A percentile compares a stretch with the other conserved stretches of the same genome.
phyloP scores from a whole-genome alignment of 768 basidiomycete genomes.

The Leucocoprinus leucothites region DNA sequence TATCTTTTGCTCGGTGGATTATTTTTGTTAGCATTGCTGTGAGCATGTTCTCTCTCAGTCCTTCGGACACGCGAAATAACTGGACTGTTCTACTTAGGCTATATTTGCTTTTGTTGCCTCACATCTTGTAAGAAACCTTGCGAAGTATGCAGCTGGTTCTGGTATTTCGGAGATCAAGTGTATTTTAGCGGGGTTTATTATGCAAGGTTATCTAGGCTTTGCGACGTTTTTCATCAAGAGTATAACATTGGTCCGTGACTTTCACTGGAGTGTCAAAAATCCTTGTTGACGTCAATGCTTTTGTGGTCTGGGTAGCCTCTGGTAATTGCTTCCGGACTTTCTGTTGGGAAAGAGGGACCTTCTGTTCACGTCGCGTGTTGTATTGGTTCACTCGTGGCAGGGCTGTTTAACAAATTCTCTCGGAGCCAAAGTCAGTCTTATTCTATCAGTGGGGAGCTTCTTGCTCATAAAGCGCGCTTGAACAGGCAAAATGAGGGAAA shows the following conservation, averaged over 20 bases:
- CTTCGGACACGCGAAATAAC: background rate
- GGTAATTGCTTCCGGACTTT: constrained; percentile 94
- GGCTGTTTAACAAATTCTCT: constrained; percentile 76
- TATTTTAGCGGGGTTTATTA: constrained; percentile 94
- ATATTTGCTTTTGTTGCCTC: constrained; percentile 84
- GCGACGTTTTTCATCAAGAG: constrained; percentile 94
- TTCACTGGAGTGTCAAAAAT: background rate
- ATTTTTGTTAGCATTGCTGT: constrained; percentile 91
- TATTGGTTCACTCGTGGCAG: constrained; percentile 87
- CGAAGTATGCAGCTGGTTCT: constrained; percentile 95
- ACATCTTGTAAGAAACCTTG: constrained; percentile 83
- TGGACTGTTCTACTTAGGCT: constrained; percentile 40
- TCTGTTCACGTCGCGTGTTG: constrained; percentile 97
- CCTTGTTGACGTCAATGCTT: background rate
- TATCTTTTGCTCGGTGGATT: constrained; percentile 70
- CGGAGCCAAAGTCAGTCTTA: constrained; percentile 75
- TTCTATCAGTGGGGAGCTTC: background rate
- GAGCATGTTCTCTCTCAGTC: constrained; percentile 26
- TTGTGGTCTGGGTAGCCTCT: constrained; percentile 78
- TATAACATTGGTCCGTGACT: constrained; percentile 69
- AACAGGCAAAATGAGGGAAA: constrained; percentile 80
- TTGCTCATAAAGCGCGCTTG: constrained; percentile 15
- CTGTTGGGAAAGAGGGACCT: constrained; percentile 97
- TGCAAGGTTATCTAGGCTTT: constrained; percentile 91
- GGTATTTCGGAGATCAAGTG: constrained; percentile 99